A percentile compares a stretch with the other conserved stretches of the same genome.
phyloP scores from a whole-genome alignment of 1,284 basidiomycete species.

The Athelia sp. region DNA sequence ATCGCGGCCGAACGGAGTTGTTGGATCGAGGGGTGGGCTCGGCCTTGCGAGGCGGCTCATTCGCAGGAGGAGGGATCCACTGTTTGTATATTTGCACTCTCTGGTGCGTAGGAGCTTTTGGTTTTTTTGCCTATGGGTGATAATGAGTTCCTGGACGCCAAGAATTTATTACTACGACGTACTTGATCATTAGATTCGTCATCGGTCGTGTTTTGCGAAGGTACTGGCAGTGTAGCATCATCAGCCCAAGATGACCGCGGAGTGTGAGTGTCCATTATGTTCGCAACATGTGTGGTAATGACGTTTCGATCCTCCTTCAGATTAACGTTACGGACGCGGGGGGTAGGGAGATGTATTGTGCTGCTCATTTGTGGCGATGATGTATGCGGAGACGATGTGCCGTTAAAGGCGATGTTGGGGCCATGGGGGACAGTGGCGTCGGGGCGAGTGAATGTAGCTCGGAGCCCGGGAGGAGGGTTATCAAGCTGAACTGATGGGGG shows the following conservation, averaged over 20 bases:
- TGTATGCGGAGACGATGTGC: no score
- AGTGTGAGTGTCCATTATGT: not conserved
- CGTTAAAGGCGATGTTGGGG: no score
- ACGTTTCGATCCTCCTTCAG: no score
- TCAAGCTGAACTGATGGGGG: not conserved
- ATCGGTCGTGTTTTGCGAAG: not conserved
- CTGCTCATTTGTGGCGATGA: no score
- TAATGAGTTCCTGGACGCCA: not conserved
- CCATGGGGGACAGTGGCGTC: not conserved
- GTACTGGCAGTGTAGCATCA: not conserved
- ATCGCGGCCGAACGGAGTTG: not conserved
- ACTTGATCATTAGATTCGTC: not conserved
- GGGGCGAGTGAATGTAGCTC: not conserved
- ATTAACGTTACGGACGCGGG: no score
- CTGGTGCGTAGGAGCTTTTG: not conserved
- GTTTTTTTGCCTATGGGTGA: not conserved
- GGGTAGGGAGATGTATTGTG: no score
- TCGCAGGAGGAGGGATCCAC: not conserved
- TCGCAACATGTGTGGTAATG: not conserved
- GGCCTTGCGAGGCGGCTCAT: not conserved
- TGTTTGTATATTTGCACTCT: not conserved
- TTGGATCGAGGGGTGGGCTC: not conserved
- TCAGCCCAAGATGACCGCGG: not conserved
- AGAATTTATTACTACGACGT: not conserved
- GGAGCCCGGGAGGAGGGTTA: not conserved